Conservation (phyloP, 257 asterid species). For the Lithospermum erythrorhizon region DNA sequence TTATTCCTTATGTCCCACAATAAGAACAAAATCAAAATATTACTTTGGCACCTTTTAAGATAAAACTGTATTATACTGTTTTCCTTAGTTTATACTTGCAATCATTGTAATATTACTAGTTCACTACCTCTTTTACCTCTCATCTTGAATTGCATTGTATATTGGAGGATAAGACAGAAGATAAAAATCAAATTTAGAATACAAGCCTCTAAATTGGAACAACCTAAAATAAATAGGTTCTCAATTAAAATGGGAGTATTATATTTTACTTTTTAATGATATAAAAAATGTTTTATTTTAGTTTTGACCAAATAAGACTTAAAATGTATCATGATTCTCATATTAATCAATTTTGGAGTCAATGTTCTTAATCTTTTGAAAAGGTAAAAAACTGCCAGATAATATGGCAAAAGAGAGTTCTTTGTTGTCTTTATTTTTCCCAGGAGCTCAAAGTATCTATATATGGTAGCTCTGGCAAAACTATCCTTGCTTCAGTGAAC, state of each 20-base stretch:
- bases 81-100: too few relatives aligned
- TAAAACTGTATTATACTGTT: too few relatives aligned
- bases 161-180: not conserved
- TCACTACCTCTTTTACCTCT: not conserved
- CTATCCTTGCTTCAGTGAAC: not conserved
- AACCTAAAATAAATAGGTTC: too few relatives aligned
- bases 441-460: not conserved
- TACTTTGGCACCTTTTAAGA: not conserved
- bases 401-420: not conserved
- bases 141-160: too few relatives aligned
- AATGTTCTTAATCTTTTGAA: too few relatives aligned
- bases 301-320: not conserved
- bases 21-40: not conserved
- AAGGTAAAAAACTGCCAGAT: not conserved
- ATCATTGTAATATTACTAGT: too few relatives aligned
- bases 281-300: not conserved
- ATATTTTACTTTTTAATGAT: too few relatives aligned
- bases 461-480: not conserved
- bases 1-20: not conserved
- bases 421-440: not conserved
- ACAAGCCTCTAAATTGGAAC: not conserved
- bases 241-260: too few relatives aligned
- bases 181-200: not conserved
- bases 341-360: not conserved
- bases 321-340: not conserved